A percentile compares a stretch with the other conserved stretches of the same genome.
phyloP scores from a whole-genome alignment of 257 asterid genomes.

The Fraxinus cuspidata region DNA sequence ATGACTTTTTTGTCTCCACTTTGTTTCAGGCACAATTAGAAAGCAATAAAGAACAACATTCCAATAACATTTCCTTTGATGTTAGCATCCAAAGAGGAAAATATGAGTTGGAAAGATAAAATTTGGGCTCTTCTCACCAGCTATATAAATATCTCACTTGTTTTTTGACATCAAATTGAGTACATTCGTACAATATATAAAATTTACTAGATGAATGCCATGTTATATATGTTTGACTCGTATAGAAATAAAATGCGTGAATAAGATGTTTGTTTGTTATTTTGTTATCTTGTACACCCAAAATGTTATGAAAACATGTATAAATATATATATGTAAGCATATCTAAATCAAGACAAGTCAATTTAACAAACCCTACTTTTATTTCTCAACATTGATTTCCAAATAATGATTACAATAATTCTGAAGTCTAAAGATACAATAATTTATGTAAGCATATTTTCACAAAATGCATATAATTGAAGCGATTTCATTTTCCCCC shows the following conservation, averaged over 20 bases:
- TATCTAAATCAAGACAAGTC: background rate
- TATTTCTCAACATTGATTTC: background rate
- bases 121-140: constrained; percentile 69
- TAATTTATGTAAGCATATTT: no score
- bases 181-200: constrained; percentile 23
- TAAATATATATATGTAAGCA: no score
- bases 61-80: background rate
- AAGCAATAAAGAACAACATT: constrained; percentile 38
- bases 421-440: no score
- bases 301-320: no score
- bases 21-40: constrained; percentile 44
- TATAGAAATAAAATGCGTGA: no score
- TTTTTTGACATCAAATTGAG: constrained; percentile 38
- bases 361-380: background rate
- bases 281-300: no score
- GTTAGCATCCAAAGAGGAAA: background rate
- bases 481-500: no score
- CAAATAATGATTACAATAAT: no score
- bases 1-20: constrained; percentile 77
- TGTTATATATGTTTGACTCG: no score
- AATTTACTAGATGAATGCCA: no score
- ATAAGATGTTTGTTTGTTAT: no score
- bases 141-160: constrained; percentile 33
- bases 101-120: background rate
- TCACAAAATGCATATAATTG: no score